Evolutionary conservation across 805 yeast species (phyloP).

Genomic region (Cyberlindnera suaveolens): DNA sequence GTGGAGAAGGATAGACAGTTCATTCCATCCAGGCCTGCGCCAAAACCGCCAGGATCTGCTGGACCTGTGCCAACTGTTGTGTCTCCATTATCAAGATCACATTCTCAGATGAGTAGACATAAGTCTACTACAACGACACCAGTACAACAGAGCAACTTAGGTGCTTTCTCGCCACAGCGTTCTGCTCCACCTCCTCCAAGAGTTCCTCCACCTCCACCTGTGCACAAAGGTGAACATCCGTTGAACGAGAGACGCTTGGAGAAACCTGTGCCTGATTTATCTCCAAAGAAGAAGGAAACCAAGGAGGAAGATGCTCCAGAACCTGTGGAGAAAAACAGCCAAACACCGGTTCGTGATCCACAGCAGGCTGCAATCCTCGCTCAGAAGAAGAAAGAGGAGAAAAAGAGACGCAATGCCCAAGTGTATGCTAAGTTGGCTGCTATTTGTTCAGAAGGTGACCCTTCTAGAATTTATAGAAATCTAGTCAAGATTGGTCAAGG

Average conservation of each 20-base stretch:
- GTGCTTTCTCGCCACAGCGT: conserved; percentile 19
- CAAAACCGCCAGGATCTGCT: conserved; percentile 42
- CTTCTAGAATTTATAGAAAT: conserved; percentile 59
- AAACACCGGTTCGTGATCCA: conserved; percentile 41
- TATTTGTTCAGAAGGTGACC: conserved; percentile 84
- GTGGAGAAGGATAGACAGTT: conserved; percentile 34
- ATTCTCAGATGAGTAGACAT: conserved; percentile 11
- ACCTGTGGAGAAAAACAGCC: conserved; percentile 29
- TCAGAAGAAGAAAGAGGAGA: conserved; percentile 73
- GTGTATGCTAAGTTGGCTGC: conserved; percentile 63
- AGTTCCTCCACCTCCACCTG: conserved; percentile 23
- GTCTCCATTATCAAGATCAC: conserved; percentile 23
- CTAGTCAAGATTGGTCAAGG: conserved; percentile 93
- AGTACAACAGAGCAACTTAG: conserved; percentile 5
- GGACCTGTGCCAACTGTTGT: conserved; percentile 20
- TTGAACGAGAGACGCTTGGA: conserved; percentile 8
- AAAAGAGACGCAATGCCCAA: conserved; percentile 64
- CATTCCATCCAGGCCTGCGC: conserved; percentile 65
- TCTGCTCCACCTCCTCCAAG: conserved; percentile 24
- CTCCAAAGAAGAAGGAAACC: not conserved
- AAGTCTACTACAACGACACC: conserved; percentile 15
- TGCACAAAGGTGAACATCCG: conserved; percentile 16
- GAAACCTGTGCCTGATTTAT: not conserved
- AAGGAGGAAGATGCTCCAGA: conserved; percentile 14
- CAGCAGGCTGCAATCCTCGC: conserved; percentile 47